These are phyloP conservation scores for Trypanosoma scelopori DNA, from an alignment of 208 protist species.

Conservation along the genomic window DNA sequence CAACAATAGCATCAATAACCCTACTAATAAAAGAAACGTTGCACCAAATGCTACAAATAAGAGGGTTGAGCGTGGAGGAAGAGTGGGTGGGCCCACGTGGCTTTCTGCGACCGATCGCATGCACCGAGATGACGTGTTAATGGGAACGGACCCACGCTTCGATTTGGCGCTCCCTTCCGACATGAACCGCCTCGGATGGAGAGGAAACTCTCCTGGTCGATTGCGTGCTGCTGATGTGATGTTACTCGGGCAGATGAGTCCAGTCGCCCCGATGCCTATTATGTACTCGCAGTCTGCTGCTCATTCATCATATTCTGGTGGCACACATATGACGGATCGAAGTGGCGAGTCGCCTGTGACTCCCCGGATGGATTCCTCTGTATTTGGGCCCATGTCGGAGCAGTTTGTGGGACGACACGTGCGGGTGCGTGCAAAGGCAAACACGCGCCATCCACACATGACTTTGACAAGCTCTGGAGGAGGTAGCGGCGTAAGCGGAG, in stretches of 20 bases:
- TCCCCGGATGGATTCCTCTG: too few species aligned
- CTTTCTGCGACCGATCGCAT: constrained; percentile 12
- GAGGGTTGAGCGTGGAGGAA: constrained; percentile 2
- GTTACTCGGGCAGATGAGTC: background rate
- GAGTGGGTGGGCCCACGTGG: background rate
- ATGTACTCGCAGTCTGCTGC: background rate
- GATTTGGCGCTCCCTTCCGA: constrained; percentile 4
- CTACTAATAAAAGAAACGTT: too few species aligned
- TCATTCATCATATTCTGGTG: constrained; percentile 5
- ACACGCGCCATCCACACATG: background rate
- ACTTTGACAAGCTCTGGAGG: background rate
- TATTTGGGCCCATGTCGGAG: constrained; percentile 13
- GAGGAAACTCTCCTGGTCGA: background rate
- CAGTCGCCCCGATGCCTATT: background rate
- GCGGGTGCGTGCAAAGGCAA: constrained; percentile 19
- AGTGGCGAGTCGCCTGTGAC: background rate
- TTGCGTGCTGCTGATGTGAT: constrained; percentile 10
- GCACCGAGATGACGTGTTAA: background rate
- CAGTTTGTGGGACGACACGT: constrained; percentile 24
- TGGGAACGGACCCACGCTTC: background rate
- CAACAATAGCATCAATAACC: background rate
- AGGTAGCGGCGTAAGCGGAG: background rate
- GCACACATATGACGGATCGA: constrained; percentile 10
- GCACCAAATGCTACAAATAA: background rate
- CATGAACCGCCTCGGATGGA: background rate